Base-by-base conservation (phyloP, 2,329 filamentous ascomycete genomes). In the Graphiopsis chlorocephala region DNA sequence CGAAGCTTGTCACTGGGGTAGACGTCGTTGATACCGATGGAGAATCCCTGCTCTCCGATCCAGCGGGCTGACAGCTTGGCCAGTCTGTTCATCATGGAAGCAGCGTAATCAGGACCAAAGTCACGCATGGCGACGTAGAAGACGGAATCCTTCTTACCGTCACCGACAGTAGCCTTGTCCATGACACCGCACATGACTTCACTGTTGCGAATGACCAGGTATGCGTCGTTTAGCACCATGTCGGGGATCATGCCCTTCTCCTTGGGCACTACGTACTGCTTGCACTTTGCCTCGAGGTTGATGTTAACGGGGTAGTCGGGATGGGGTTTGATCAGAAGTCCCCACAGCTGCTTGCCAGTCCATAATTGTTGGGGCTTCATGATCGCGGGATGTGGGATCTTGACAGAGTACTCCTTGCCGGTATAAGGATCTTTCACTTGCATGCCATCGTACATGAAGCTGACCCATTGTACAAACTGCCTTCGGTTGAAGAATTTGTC, bases 291-390 rank as follows among this genome's bases (percentile, higher is more conserved):
- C 73, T 99, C 95, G 12, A 99, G 83, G 73, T 99, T 99, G 71
- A 99, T 88, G 68, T 90, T 83, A 23, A 98, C 91, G 0, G 88
- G 87, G 2, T 88, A 93, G n/a, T 89, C 78, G 71, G 89, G 91
- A 78, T 96, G 97, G 3, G 95, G 94, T 33, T 91, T 87, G 90
- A 99, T 88, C 57, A 98, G 81, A 57, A 98, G 85, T 75, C 91
- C 96, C 82, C 97, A 98, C 1, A 98, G 85, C 74, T 98, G 95
- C 77, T 99, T 99, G 68, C 95, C 95, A 0, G 95, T 99, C 95
- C 95, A 99, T 23, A 97, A 81, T 64, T 88, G 86, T 73, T 92
- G 85, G 0, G 95, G 95, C 68, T 95, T 96, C 68, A 96, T 76
- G 48, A 98, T 88, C 0, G 93, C 87, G 1, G 95, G 95, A 0